A percentile compares a stretch with the other conserved stretches of the same genome.
Evolutionary conservation across 305 asterid genomes (phyloP).

Genomic region (Lippia alba): DNA sequence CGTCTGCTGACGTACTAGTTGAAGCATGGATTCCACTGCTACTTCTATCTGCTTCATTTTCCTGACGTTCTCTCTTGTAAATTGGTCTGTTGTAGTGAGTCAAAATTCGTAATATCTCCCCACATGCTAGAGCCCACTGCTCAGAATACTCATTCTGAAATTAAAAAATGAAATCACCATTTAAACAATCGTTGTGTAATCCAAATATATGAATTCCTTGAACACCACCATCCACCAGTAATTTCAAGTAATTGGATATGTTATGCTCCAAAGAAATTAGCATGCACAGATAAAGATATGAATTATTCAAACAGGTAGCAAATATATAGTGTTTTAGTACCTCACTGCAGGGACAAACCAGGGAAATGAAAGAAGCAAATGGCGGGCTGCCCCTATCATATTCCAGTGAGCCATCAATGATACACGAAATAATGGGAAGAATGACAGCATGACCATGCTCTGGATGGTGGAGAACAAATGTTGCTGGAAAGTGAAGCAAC

Average conservation of each 20-base stretch:
- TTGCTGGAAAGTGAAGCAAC: constrained; percentile 62
- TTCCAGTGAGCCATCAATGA: constrained; percentile 71
- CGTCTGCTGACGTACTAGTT: constrained; percentile 53
- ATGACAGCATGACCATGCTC: constrained; percentile 84
- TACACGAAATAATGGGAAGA: constrained; percentile 84
- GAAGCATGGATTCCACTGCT: constrained; percentile 64
- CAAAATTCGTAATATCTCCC: constrained; percentile 82
- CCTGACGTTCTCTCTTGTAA: constrained; percentile 57
- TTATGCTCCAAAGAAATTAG: constrained; percentile 15
- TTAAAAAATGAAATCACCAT: constrained; percentile 28
- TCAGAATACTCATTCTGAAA: constrained; percentile 77
- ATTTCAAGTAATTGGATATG: background rate
- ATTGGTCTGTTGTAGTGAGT: constrained; percentile 89
- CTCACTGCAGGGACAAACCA: constrained; percentile 72
- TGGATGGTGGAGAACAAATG: constrained; percentile 87
- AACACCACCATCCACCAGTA: background rate
- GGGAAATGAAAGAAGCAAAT: constrained; percentile 80
- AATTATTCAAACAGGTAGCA: constrained; percentile 8
- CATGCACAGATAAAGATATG: background rate
- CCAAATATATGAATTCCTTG: background rate
- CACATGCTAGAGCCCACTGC: constrained; percentile 93
- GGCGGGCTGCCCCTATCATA: constrained; percentile 68
- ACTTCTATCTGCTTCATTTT: constrained; percentile 59
- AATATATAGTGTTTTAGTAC: constrained; percentile 42
- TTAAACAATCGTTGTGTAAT: background rate